Conservation (phyloP, 148 eudicot species). For the Talinum fruticosum region DNA sequence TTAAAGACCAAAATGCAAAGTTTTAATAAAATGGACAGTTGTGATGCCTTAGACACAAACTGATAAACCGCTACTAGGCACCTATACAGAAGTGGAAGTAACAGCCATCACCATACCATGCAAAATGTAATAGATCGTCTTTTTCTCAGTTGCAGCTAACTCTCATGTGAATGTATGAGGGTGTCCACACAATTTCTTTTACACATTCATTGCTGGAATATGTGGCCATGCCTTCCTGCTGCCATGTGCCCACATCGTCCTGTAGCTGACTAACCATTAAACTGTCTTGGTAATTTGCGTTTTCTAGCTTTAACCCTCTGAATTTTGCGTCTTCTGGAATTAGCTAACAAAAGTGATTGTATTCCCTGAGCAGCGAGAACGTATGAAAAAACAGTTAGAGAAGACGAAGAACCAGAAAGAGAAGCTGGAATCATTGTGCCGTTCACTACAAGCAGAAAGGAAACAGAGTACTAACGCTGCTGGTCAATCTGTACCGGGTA, state of each 20-base stretch:
- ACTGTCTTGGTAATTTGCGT: background rate
- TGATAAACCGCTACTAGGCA: no score
- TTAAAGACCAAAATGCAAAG: background rate
- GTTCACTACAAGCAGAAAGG: slow-evolving; percentile 93
- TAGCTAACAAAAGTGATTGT: slow-evolving; percentile 2
- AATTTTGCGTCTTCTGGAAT: background rate
- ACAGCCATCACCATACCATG: background rate
- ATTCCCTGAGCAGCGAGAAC: slow-evolving; percentile 70
- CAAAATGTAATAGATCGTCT: no score
- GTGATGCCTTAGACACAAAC: background rate
- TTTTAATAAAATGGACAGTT: background rate
- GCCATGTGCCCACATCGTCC: background rate
- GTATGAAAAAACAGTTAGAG: slow-evolving; percentile 84
- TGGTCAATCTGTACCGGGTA: slow-evolving; percentile 37
- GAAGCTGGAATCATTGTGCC: slow-evolving; percentile 83
- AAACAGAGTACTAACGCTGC: slow-evolving; percentile 44
- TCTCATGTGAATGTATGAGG: background rate
- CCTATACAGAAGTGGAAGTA: background rate
- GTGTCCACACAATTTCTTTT: background rate
- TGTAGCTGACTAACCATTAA: no score
- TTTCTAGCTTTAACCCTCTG: background rate
- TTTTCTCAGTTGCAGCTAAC: background rate
- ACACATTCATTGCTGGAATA: background rate
- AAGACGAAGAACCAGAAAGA: slow-evolving; percentile 84
- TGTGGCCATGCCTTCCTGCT: background rate